Percentiles rank a stretch among this genome's conserved stretches.
Conservation (phyloP, 1,284 basidiomycete species). For the Ceratobasidium sp. region DNA sequence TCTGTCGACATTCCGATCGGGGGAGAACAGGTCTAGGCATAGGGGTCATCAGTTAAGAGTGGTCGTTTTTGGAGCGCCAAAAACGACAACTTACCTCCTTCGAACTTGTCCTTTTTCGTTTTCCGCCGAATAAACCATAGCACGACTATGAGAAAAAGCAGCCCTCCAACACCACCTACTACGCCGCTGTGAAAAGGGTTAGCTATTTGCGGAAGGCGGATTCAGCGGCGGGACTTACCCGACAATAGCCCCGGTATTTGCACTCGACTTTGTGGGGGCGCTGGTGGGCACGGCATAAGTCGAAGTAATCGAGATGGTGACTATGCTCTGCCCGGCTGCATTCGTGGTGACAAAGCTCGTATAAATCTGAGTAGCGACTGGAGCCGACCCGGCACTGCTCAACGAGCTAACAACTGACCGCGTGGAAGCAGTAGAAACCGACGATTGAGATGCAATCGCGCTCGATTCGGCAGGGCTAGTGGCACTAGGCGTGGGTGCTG, state of each 20-base stretch:
- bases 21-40: constrained; percentile 35
- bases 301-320: constrained; percentile 31
- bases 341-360: constrained; percentile 33
- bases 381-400: not conserved
- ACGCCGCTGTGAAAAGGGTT: constrained; percentile 6
- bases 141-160: constrained; percentile 16
- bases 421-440: constrained; percentile 13
- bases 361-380: constrained; percentile 19
- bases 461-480: constrained; percentile 26
- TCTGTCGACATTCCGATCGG: constrained; percentile 36
- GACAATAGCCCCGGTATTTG: constrained; percentile 27
- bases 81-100: constrained; percentile 24
- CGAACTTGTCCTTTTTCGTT: constrained; percentile 34
- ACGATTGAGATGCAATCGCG: constrained; percentile 16
- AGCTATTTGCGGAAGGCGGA: not conserved
- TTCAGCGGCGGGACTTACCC: constrained; percentile 8
- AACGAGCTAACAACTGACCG: constrained; percentile 17
- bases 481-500: constrained; percentile 3
- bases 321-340: constrained; percentile 23
- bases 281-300: constrained; percentile 23
- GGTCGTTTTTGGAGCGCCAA: not conserved
- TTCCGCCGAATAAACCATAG: constrained; percentile 36
- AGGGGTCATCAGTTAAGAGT: not conserved
- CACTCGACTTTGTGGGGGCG: constrained; percentile 13
- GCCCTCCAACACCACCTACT: constrained; percentile 36